Base-by-base conservation (phyloP, 352 stramenopile species). In the Phytophthora agathidicida region DNA sequence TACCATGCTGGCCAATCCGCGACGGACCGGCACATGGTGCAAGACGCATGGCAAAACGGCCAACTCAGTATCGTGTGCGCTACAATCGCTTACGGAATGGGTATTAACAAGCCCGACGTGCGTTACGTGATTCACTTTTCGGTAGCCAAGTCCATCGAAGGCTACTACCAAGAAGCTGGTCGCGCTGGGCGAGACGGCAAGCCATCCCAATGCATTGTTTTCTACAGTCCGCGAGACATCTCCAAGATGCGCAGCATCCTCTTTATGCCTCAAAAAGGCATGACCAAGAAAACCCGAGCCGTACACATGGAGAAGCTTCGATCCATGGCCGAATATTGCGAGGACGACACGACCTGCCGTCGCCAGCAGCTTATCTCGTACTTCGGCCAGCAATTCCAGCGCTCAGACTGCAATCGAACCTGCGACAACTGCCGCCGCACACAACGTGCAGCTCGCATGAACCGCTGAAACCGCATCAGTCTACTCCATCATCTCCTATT, bases 111-210 rank as follows among this genome's bases (percentile, higher is more conserved):
- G 64, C 82, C 91, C 22, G 86, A 98, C 60, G 91, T 98, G 52
- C 89, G 91, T 14, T 98, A 93, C 48, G 93, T 98, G 17, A 83
- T 98, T 52, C 93, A 98, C 76, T 97, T 96, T 56, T 93, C 84
- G 24, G 70, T 96, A 43, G 84, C 86, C 60, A 94, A 94, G 71
- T 98, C 88, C 42, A 84, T 99, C 33, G 98, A 99, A 74, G 96
- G 90, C 6, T 99, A 99, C 75, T 99, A 98, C 76, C 97, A 99
- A 72, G 96, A 99, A 73, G 93, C 89, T 4, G 98, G 98, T 2
- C 84, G 98, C 19, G 98, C 93, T 2, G 98, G 98, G 2, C 84
- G 98, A 49, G 98, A 99, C 68, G 97, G 97, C 7, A 66, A 94
- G 5, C 78, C 93, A 9, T 91, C 89, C 35, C 88, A 97, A 45